Conservation (phyloP, 148 eudicot genomes). For the Drosera capensis region DNA sequence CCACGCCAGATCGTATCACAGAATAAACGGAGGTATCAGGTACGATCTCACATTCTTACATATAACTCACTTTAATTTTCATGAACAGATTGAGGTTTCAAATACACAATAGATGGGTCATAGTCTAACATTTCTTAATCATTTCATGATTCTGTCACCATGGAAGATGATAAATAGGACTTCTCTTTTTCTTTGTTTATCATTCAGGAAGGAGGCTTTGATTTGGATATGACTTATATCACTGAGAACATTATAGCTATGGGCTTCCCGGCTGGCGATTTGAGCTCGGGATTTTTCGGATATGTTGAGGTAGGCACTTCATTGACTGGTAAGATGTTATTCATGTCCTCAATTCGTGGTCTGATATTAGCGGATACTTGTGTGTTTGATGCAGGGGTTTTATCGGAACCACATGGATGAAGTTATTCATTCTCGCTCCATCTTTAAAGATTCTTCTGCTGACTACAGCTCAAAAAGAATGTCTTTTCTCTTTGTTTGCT, state of each 20-base stretch:
- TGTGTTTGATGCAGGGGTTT: slow-evolving; percentile 52
- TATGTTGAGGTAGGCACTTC: slow-evolving; percentile 65
- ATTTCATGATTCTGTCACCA: no score
- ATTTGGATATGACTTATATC: slow-evolving; percentile 87
- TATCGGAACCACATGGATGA: slow-evolving; percentile 96
- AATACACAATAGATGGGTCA: no score
- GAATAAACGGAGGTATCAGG: slow-evolving; percentile 99
- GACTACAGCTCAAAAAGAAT: no score
- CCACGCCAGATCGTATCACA: slow-evolving; percentile 93
- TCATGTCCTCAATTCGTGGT: slow-evolving; percentile 2
- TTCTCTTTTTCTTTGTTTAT: slow-evolving; percentile 1
- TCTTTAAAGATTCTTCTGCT: no score
- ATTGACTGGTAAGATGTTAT: background rate
- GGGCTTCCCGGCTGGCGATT: slow-evolving; percentile 99
- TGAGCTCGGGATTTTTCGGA: slow-evolving; percentile 91
- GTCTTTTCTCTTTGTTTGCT: background rate
- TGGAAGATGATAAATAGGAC: no score
- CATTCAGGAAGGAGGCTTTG: slow-evolving; percentile 84
- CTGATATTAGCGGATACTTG: slow-evolving; percentile 4
- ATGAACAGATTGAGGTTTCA: no score
- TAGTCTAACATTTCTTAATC: no score
- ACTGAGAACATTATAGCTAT: slow-evolving; percentile 89
- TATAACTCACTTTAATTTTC: no score
- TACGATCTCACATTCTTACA: slow-evolving; percentile 21
- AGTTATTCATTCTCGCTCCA: no score